Conservation (phyloP, 2,329 filamentous ascomycete species). For the Colletotrichum sojae region DNA sequence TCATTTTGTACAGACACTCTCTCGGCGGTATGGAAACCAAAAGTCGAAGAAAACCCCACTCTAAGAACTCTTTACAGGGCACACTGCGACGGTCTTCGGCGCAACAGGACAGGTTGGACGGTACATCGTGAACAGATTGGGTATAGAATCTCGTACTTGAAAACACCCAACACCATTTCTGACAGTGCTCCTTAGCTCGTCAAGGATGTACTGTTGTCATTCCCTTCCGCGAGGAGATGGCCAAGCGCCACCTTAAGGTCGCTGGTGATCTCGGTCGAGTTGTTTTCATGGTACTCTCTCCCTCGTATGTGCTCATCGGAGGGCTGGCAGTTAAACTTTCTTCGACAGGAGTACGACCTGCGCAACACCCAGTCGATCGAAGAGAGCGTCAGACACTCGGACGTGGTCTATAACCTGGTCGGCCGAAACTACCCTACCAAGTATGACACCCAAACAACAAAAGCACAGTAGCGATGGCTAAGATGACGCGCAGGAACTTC, state of each 20-base stretch:
- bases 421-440: constrained; percentile 97
- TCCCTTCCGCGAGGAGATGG: constrained; percentile 97
- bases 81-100: constrained; percentile 98
- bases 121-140: constrained; percentile 97
- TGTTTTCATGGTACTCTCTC: constrained; percentile 78
- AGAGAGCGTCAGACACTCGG: constrained; percentile 95
- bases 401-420: constrained; percentile 96
- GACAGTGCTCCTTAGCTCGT: constrained; percentile 71
- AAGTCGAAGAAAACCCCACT: constrained; percentile 18
- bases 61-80: constrained; percentile 69
- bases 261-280: constrained; percentile 94
- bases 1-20: constrained; percentile 72
- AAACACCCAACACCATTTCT: not conserved
- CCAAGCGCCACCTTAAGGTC: constrained; percentile 96
- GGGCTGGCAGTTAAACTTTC: constrained; percentile 18
- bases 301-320: not conserved
- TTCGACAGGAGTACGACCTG: constrained; percentile 87
- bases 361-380: constrained; percentile 96
- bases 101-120: constrained; percentile 95
- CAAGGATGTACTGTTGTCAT: constrained; percentile 95
- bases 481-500: constrained; percentile 82
- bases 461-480: constrained; percentile 44
- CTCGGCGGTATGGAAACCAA: constrained; percentile 78
- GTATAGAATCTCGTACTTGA: constrained; percentile 57
- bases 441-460: constrained; percentile 61